These are phyloP conservation scores for Kewa caespitosa DNA, from an alignment of 179 eudicot species.

Conservation along the genomic window DNA sequence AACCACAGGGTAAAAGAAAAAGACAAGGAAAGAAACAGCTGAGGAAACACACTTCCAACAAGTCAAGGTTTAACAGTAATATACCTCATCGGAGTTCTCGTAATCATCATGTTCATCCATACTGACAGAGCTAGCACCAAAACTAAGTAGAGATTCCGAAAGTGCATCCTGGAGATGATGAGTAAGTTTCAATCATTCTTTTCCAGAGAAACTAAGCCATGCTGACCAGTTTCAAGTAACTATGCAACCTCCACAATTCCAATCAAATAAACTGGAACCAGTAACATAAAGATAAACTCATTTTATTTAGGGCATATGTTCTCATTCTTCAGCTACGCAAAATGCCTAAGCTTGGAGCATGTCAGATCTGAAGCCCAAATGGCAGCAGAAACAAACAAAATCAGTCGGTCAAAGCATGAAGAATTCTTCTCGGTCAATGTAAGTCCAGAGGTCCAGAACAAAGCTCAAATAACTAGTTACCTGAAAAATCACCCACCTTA, in stretches of 20 bases:
- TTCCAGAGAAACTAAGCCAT: not conserved
- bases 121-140: conserved; percentile 86
- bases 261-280: not conserved
- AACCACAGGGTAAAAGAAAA: not conserved
- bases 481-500: not conserved
- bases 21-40: not conserved
- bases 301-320: not conserved
- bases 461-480: not conserved
- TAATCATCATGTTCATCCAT: conserved; percentile 60
- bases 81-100: conserved; percentile 54
- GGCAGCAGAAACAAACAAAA: not conserved
- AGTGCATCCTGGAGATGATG: conserved; percentile 52
- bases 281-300: not conserved
- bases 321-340: not conserved
- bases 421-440: not conserved
- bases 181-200: not conserved
- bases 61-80: not conserved
- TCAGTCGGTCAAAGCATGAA: not conserved
- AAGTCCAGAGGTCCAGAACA: not conserved
- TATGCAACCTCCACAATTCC: not conserved
- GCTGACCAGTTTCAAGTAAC: not conserved
- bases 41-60: not conserved
- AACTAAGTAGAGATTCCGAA: conserved; percentile 81
- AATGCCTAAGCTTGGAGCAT: not conserved
- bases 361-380: not conserved